Conservation (phyloP, 768 basidiomycete species). For the Filobasidium wieringae region DNA sequence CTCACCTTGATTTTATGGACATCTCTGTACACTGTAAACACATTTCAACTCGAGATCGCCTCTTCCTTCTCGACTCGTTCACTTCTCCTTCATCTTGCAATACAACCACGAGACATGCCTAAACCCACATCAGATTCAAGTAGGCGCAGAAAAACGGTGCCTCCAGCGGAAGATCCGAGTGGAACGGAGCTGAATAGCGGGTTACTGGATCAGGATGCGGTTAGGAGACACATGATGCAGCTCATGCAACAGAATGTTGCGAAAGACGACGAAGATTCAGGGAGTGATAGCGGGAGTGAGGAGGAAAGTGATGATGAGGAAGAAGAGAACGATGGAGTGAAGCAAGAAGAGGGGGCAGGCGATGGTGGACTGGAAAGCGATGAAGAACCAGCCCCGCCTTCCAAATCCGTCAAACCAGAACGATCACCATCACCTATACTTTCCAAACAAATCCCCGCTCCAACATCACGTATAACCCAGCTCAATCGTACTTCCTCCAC, state of each 20-base stretch:
- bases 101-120: not conserved
- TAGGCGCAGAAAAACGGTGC: constrained; percentile 1
- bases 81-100: not conserved
- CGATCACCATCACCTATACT: not conserved
- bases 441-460: not conserved
- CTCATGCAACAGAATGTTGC: not conserved
- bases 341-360: not conserved
- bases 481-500: constrained; percentile 2
- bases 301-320: not conserved
- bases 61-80: not conserved
- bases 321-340: not conserved
- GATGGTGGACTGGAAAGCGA: constrained; percentile 11
- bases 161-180: not conserved
- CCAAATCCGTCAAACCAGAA: not conserved
- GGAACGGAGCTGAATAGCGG: not conserved
- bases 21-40: not conserved
- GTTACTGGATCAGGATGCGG: constrained; percentile 11
- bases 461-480: not conserved
- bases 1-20: not conserved
- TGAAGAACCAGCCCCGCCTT: not conserved
- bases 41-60: no score
- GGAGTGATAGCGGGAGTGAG: not conserved
- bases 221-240: constrained; percentile 9
- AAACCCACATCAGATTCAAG: not conserved
- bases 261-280: not conserved